These are phyloP conservation scores for Penicillium brasilianum DNA, from an alignment of 2,329 filamentous ascomycete genomes.

Conservation along the genomic window DNA sequence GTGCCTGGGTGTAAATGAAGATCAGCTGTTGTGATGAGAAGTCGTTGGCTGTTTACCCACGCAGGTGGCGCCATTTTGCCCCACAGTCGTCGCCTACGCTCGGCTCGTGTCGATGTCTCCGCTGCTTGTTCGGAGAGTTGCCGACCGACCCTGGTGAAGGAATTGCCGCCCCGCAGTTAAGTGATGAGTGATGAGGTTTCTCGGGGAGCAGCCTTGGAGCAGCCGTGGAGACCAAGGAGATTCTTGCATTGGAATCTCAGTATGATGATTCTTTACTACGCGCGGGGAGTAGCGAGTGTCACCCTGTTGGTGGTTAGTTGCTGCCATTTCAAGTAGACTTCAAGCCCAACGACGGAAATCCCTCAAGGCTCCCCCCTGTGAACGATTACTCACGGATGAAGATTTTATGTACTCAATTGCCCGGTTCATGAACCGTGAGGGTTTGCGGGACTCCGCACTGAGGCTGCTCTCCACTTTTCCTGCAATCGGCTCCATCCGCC, in stretches of 20 bases:
- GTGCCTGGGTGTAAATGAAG: slow-evolving; percentile 8
- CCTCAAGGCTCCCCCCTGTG: too few species aligned
- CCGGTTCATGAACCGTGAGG: neutral
- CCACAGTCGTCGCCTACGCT: slow-evolving; percentile 12
- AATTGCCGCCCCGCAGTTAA: slow-evolving; percentile 3
- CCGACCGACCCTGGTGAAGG: slow-evolving; percentile 10
- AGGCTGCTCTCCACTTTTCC: neutral
- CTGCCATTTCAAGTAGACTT: too few species aligned
- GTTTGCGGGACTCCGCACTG: neutral
- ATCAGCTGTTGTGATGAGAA: slow-evolving; percentile 11
- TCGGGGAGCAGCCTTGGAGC: too few species aligned
- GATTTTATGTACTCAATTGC: neutral
- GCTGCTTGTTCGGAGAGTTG: slow-evolving; percentile 6
- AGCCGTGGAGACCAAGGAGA: neutral
- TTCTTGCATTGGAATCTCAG: too few species aligned
- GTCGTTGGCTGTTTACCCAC: slow-evolving; percentile 6
- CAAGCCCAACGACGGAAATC: too few species aligned
- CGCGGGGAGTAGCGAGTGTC: neutral
- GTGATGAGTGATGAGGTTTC: neutral
- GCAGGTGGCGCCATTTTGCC: slow-evolving; percentile 14
- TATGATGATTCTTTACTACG: neutral
- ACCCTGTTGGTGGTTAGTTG: too few species aligned
- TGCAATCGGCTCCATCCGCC: neutral
- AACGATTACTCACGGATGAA: neutral
- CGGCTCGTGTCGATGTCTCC: slow-evolving; percentile 22